Evolutionary conservation across 1,284 basidiomycete species (phyloP).

Genomic region (Phlebopus sp.): DNA sequence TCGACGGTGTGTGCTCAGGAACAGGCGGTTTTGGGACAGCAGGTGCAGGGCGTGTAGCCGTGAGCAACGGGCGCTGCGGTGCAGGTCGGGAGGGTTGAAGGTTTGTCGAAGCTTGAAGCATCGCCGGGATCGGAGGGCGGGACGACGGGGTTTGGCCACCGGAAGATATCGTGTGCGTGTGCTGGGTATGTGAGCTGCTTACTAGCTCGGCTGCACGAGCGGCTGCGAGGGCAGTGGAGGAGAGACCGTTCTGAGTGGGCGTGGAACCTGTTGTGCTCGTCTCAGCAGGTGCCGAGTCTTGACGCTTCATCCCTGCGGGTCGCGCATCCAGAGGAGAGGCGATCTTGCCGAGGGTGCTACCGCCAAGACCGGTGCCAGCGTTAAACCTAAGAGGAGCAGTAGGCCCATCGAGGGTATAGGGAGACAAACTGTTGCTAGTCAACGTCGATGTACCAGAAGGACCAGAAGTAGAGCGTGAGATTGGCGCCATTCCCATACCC

Average conservation of each 20-base stretch:
- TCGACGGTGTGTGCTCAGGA: slow-evolving; percentile 56
- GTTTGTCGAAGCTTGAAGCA: slow-evolving; percentile 24
- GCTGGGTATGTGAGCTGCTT: slow-evolving; percentile 54
- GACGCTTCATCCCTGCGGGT: slow-evolving; percentile 46
- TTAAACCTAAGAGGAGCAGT: slow-evolving; percentile 73
- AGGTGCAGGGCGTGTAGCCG: slow-evolving; percentile 47
- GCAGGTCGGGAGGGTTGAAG: slow-evolving; percentile 53
- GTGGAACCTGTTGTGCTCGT: slow-evolving; percentile 13
- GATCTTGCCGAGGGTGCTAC: slow-evolving; percentile 49
- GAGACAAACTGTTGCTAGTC: no score
- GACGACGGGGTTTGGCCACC: slow-evolving; percentile 13
- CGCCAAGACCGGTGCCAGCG: slow-evolving; percentile 83
- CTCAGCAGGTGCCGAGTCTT: slow-evolving; percentile 56
- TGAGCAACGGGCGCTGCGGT: slow-evolving; percentile 50
- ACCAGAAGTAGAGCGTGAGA: slow-evolving; percentile 27
- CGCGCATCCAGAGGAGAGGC: slow-evolving; percentile 36
- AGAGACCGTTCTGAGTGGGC: slow-evolving; percentile 36
- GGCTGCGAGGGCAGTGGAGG: slow-evolving; percentile 43
- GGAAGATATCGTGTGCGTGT: slow-evolving; percentile 39
- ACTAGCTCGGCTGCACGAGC: slow-evolving; percentile 63
- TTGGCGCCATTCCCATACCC: slow-evolving; percentile 36
- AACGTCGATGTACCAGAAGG: slow-evolving; percentile 20
- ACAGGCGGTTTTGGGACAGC: slow-evolving; percentile 43
- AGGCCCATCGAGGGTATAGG: slow-evolving; percentile 35
- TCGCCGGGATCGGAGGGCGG: slow-evolving; percentile 33